Base-by-base conservation (phyloP, 768 basidiomycete species). In the Fomitopsis pulvina region DNA sequence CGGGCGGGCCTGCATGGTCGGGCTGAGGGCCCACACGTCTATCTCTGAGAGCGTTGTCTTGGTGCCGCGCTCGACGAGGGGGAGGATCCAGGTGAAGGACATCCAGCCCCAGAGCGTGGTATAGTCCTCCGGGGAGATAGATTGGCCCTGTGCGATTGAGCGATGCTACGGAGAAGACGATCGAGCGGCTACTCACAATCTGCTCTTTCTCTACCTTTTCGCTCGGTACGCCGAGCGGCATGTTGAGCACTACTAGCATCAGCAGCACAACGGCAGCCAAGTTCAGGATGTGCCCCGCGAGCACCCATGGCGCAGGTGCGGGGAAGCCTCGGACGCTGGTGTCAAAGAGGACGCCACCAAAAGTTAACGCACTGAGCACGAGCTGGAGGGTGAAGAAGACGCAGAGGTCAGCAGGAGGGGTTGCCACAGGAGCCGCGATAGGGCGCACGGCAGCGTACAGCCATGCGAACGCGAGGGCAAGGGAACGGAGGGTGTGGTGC, bases 121-220 rank as follows among this genome's bases (percentile, higher is more conserved):
- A 59, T 89, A 90, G 56, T 91, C 88, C 60, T 92, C 89, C 0
- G 81, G 85, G 2, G 80, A 76, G n/a, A 83, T 65, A 3, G 72
- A 66, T 16, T 60, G 60, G 6, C 80, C 81, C 82, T 84, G 38
- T 3, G 25, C 47, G 14, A 20, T 14, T 30, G n/a, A 28, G 21
- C 12, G 18, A 9, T 8, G 49, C 27, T 42, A 12, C 8, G 26
- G 14, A 46, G 8, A 2, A 28, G 11, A 45, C 4, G 41, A 34
- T 14, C 29, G 14, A 30, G 7, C 29, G 20, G 44, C 5, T 18
- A 70, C 83, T 60, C 56, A 87, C 88, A 57, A 89, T 84, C 20
- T 87, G 74, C 32, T 75, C 71, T 45, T 67, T 71, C 38, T 76
- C 70, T 16, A 81, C 68, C 11, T 63, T 62, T 24, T 56, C 60